phyloP scores from a whole-genome alignment of 768 basidiomycete species.

The Nidula microcarpa region DNA sequence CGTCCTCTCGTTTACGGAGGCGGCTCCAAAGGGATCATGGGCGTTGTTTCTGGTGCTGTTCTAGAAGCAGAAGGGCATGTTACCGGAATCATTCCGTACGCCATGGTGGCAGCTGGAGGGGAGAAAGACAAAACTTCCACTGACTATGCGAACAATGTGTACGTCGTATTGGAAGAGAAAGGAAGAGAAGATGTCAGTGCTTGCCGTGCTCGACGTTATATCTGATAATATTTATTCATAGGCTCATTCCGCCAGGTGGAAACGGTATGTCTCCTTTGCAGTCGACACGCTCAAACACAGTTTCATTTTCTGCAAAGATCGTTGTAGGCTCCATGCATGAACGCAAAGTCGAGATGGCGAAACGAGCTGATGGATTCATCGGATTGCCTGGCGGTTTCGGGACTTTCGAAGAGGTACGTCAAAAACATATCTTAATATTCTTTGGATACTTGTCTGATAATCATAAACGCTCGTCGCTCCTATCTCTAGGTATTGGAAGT shows the following conservation, averaged over 20 bases:
- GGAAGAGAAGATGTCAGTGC: conserved; percentile 21
- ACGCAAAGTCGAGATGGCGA: conserved; percentile 90
- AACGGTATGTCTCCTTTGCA: conserved; percentile 19
- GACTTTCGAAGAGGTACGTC: conserved; percentile 84
- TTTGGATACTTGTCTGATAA: neutral
- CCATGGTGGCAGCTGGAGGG: conserved; percentile 67
- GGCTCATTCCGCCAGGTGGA: conserved; percentile 16
- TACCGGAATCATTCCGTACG: conserved; percentile 75
- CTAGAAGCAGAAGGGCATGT: conserved; percentile 67
- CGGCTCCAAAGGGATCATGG: conserved; percentile 84
- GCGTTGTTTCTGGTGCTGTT: conserved; percentile 65
- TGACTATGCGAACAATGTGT: conserved; percentile 13
- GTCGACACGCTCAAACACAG: neutral
- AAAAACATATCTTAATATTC: neutral
- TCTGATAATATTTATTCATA: neutral
- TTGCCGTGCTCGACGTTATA: neutral
- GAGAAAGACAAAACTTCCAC: conserved; percentile 45
- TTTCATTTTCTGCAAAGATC: conserved; percentile 34
- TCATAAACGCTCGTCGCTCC: neutral
- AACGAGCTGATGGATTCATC: conserved; percentile 74
- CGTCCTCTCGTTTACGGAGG: conserved; percentile 85
- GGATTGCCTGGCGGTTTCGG: conserved; percentile 93
- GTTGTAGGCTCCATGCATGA: conserved; percentile 84
- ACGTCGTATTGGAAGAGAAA: conserved; percentile 17
- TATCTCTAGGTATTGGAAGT: conserved; percentile 75